A percentile compares a stretch with the other conserved stretches of the same genome.
These are phyloP conservation scores for Auriscalpium orientale DNA, from an alignment of 768 basidiomycete species.

Conservation along the genomic window DNA sequence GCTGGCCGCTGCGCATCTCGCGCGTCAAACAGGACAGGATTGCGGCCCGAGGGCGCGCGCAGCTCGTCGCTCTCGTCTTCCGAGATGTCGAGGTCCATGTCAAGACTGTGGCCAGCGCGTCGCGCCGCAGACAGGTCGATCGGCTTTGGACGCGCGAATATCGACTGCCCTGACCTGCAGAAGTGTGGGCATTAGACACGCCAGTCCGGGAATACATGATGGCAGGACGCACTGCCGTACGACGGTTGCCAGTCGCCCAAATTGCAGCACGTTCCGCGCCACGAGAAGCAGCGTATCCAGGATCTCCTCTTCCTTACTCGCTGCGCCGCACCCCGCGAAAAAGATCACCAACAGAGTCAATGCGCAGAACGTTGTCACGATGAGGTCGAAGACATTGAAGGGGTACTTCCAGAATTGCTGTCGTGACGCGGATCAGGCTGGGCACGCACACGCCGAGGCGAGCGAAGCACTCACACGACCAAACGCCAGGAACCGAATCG, in stretches of 20 bases:
- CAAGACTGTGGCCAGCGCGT: constrained; percentile 57
- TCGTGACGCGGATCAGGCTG: background rate
- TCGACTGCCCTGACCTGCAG: constrained; percentile 78
- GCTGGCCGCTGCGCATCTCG: constrained; percentile 28
- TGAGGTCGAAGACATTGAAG: constrained; percentile 84
- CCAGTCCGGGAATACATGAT: constrained; percentile 1
- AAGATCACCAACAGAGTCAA: constrained; percentile 84
- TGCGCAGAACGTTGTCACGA: constrained; percentile 83
- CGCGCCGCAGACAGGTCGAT: constrained; percentile 74
- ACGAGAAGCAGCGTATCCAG: constrained; percentile 89
- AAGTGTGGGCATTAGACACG: background rate
- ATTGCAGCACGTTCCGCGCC: constrained; percentile 88
- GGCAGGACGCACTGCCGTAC: constrained; percentile 70
- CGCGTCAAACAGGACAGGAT: constrained; percentile 60
- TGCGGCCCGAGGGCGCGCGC: constrained; percentile 48
- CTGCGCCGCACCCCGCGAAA: constrained; percentile 75
- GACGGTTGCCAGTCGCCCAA: constrained; percentile 84
- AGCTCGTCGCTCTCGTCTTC: constrained; percentile 50
- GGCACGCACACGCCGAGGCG: background rate
- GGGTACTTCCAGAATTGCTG: constrained; percentile 97
- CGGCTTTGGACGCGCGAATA: constrained; percentile 79
- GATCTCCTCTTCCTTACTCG: constrained; percentile 88
- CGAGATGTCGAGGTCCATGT: constrained; percentile 62
- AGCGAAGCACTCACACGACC: constrained; percentile 60
- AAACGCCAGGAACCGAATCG: constrained; percentile 85